Evolutionary conservation across 2,329 filamentous ascomycete genomes (phyloP).

Genomic region (Penicillium sp.): DNA sequence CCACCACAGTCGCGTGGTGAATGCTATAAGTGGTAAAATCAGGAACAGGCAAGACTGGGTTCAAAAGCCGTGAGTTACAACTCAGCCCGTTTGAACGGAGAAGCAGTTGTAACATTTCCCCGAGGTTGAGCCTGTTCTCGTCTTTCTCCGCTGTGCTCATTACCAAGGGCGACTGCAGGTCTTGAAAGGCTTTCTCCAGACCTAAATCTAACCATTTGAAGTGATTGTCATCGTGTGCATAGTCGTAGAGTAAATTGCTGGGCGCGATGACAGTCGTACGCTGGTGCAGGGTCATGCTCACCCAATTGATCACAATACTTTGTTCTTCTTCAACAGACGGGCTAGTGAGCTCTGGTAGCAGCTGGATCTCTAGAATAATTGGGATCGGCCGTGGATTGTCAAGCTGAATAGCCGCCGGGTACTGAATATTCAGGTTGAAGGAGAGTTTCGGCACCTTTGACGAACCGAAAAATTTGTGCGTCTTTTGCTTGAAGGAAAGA

Average conservation of each 20-base stretch:
- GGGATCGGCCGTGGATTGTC: not conserved
- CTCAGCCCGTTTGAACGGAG: not conserved
- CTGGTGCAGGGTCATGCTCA: not conserved
- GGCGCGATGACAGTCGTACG: not conserved
- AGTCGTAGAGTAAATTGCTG: not conserved
- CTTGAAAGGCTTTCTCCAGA: not conserved
- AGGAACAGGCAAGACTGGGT: not conserved
- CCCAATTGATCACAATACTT: not conserved
- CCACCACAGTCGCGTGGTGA: not conserved
- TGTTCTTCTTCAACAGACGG: not conserved
- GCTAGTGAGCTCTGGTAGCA: not conserved
- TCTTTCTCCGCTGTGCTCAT: not conserved
- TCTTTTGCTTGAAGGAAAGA: not conserved
- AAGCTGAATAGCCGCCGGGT: conserved; percentile 1
- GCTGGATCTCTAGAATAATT: not conserved
- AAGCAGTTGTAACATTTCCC: not conserved
- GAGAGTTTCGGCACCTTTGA: not conserved
- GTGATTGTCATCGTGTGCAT: not conserved
- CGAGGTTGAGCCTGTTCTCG: not conserved
- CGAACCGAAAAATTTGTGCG: not conserved
- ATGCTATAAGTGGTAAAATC: not conserved
- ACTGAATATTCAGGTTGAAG: not conserved
- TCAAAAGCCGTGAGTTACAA: not conserved
- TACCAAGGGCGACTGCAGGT: not conserved
- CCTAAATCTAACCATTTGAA: not conserved